Evolutionary conservation across 1,139 yeast genomes (phyloP), one percentile per base, ranked within the genome.

Genomic region (Magnusiomyces paraingens): DNA sequence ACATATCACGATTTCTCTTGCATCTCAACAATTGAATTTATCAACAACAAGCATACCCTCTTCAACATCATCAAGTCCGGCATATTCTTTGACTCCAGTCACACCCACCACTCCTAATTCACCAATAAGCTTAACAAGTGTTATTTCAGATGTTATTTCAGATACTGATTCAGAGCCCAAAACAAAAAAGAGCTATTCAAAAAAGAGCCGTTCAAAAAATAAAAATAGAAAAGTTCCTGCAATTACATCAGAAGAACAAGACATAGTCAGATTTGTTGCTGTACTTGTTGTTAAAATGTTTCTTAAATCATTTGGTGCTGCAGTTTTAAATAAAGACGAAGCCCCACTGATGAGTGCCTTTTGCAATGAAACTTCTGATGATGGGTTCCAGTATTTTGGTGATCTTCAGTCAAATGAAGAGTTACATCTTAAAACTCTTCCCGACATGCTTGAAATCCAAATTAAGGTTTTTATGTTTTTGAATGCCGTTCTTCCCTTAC

Each of bases 401-500:
- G 59, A 65, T 10, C 70, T 84, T 11, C 86, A 83, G 61, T 77
- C 84, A 0, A 80, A 80, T 58, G 88, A 83, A 60, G 56, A 66
- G 1, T 75, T 73, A 40, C 82, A 81, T 62, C 72, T 80, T 3
- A 55, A 64, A 21, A 71, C 68, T 57, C 82, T 74, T 57, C 86
- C 86, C 0, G 73, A 72, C 29, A 66, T 83, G 14, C 63, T 83
- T 41, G 67, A 72, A 45, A 76, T 84, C 1, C 82, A 81, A 62
- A 70, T 76, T 44, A 70, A 70, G 49, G 76, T 81, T 1, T 84
- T 73, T 66, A 75, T 80, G 63, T 80, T 81, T 59, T 64, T 83
- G 41, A 70, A 68, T 54, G 61, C 76, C 2, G 65, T 76, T 8
- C 66, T 78, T n/a, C 78, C 81, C 0, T 60, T 61, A 8, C 62